Evolutionary conservation across 371 early-diverging fungal genomes (phyloP), one percentile per base, ranked within the genome.

Genomic region (Mortierella polycephala): DNA sequence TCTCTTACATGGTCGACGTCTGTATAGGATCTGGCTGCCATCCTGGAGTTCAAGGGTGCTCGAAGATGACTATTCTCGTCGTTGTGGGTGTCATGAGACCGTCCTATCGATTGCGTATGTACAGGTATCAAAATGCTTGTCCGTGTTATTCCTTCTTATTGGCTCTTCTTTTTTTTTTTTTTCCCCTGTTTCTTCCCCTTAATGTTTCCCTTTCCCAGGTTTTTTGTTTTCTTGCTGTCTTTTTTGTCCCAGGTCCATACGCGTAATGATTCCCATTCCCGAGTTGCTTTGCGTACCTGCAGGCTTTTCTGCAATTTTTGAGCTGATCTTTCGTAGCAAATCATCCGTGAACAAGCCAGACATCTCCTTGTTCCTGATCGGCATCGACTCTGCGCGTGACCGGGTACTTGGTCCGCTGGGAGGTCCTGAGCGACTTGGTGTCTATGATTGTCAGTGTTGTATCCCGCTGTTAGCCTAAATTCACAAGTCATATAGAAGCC

Each of bases 351-450:
- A 69, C 13, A 60, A 40, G 10, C 66, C 70, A 2, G 74, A 59
- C 54, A 60, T 58, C 7, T 65, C 65, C 44, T 61, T 64, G 55
- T 61, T 75, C 44, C 59, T 64, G n/a, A 39, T 41, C 20, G 75
- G 75, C 62, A 75, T 69, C 1, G 75, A 75, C 18, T 75, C 75
- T 37, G 75, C 66, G 23, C 75, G 69, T 13, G 70, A 46, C 9
- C 75, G 69, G 16, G 46, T 20, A 41, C 54, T 30, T 7, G 47
- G 2, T 4, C 30, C 54, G 10, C 68, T 60, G 23, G 21, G 47
- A 1, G 56, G 14, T 37, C 14, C 62, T 57, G 42, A 42, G 52
- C 62, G 65, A 21, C 57, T 37, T 11, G 7, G 23, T 6, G 18
- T 5, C 42, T 21, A 18, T 53, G 41, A 10, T 23, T 2, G 18